Base-by-base conservation (phyloP, 106 monocot genomes). In the Vanilla planifolia region DNA sequence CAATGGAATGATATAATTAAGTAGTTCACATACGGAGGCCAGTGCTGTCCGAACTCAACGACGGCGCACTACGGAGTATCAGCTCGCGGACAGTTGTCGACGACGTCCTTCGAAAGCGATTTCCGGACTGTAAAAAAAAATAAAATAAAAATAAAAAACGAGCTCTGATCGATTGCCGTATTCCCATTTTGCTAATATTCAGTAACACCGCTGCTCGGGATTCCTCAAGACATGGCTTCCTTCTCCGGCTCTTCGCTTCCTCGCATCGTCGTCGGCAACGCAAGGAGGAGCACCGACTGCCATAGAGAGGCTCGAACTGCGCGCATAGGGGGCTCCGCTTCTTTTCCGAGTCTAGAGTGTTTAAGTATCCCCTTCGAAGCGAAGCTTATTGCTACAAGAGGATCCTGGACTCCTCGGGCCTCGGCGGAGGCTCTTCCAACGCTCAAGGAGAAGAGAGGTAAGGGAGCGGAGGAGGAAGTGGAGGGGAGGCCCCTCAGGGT, bases 401-500 rank as follows among this genome's bases (percentile, higher is more conserved):
- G 43, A 20, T 55, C 63, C 19, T 13, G 51, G 33, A 16, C 51
- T 35, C 57, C 57, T 57, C 39, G 34, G 23, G 68, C 68, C 23
- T 46, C 75, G 10, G 25, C 28, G 40, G 60, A 51, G 41, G 60
- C 48, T 32, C 43, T 22, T n/a, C 20, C 42, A 1, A 43, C 59
- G 46, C 63, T 33, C 26, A 62, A 55, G 77, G 51, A 59, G 33
- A 48, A 39, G 57, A 58, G 23, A 25, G 7, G 45, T 40, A 27
- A 45, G 60, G 57, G 42, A 40, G 71, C 62, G 48, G 62, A 46
- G 19, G 62, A 30, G 24, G 76, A n/a, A 19, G 55, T 27, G 37
- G 36, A 26, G 25, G 72, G 57, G 25, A 30, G 80, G 75, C 82
- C 78, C 8, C 63, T 95, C 20, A 73, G 73, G 48, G 86, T 95